phyloP scores from a whole-genome alignment of 2,329 filamentous ascomycete species.

The Hymenoscyphus fructigenus region DNA sequence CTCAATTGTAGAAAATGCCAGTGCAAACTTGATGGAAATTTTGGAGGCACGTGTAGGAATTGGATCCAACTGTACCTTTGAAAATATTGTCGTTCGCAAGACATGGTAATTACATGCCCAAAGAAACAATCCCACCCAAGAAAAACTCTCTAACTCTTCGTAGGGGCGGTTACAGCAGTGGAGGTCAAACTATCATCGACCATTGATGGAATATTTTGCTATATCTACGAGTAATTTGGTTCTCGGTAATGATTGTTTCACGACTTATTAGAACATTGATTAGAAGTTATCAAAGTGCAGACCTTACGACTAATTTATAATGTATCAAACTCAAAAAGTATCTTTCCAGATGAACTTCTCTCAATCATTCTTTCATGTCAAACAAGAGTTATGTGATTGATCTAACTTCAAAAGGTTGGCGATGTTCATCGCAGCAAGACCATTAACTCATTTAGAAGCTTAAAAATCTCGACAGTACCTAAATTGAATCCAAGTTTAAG shows the following conservation, averaged over 20 bases:
- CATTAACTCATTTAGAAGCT: too few relatives aligned
- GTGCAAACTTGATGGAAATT: background rate
- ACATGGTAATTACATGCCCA: background rate
- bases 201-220: background rate
- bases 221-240: background rate
- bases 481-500: too few relatives aligned
- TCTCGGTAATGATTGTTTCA: background rate
- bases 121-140: background rate
- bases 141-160: background rate
- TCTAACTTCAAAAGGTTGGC: too few relatives aligned
- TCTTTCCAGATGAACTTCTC: background rate
- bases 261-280: background rate
- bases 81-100: conserved; percentile 2
- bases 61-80: background rate
- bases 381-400: background rate
- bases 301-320: background rate
- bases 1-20: background rate
- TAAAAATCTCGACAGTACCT: too few relatives aligned
- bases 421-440: too few relatives aligned
- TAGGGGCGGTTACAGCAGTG: background rate
- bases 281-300: background rate
- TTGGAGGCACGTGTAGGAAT: background rate
- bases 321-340: background rate
- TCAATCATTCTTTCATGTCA: background rate
- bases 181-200: background rate